A percentile compares a stretch with the other conserved stretches of the same genome.
phyloP scores from a whole-genome alignment of 2,329 filamentous ascomycete species.

The Colletotrichum chrysophilum region DNA sequence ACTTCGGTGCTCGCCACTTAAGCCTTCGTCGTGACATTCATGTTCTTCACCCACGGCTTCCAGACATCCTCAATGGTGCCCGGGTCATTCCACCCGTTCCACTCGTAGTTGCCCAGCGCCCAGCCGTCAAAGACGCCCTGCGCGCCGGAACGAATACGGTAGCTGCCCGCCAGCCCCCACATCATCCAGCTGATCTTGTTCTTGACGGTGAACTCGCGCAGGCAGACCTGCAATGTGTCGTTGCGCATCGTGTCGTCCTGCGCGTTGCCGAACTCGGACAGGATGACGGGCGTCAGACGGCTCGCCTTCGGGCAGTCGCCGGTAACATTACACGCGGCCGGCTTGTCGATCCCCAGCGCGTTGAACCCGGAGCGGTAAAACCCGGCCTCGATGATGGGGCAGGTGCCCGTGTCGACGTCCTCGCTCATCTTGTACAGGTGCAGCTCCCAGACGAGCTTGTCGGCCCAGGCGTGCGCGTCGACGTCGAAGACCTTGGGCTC shows the following conservation, averaged over 20 bases:
- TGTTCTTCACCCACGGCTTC: conserved; percentile 54
- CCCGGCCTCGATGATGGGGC: conserved; percentile 50
- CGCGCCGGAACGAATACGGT: conserved; percentile 49
- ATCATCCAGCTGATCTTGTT: conserved; percentile 53
- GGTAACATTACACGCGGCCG: conserved; percentile 37
- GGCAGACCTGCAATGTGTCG: conserved; percentile 45
- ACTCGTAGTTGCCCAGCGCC: conserved; percentile 52
- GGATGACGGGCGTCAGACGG: conserved; percentile 50
- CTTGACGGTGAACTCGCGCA: conserved; percentile 47
- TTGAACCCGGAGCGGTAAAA: conserved; percentile 58
- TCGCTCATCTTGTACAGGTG: conserved; percentile 40
- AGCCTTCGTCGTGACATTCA: conserved; percentile 43
- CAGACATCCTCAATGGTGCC: conserved; percentile 51
- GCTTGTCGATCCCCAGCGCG: conserved; percentile 32
- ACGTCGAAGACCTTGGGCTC: conserved; percentile 51
- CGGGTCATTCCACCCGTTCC: conserved; percentile 50
- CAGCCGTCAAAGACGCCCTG: conserved; percentile 54
- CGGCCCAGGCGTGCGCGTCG: conserved; percentile 47
- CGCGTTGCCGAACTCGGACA: conserved; percentile 52
- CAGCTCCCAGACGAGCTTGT: conserved; percentile 53
- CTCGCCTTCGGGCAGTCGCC: conserved; percentile 40
- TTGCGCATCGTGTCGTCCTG: conserved; percentile 42
- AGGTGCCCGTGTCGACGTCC: conserved; percentile 49
- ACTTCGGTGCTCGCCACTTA: background rate
- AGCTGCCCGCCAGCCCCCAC: conserved; percentile 56